Base-by-base conservation (phyloP, 148 eudicot species). In the Dianthus caryophyllus region DNA sequence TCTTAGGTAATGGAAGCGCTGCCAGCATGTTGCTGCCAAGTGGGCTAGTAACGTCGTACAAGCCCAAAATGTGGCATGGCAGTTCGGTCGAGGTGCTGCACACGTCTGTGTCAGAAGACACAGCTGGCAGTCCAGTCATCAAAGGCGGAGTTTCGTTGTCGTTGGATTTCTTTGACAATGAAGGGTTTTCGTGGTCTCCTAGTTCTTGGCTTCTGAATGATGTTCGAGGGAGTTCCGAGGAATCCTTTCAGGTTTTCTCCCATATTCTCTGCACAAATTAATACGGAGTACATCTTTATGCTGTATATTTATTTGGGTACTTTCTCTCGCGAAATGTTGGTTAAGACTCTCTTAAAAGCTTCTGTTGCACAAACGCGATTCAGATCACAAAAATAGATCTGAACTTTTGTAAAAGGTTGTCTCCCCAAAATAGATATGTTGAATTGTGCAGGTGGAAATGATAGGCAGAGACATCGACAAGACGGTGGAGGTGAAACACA, bases 21-120 rank as follows among this genome's bases (percentile, higher is more conserved):
- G 90, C 84, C 60, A 89, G 62, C 26, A n/a, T 92, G 46, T 76
- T 89, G 84, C 79, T 92, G 65, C 97, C 97, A 11, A 75, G 85
- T 65, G 97, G 97, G 47, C 68, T 92, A 22, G 77, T 89, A 77
- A 89, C 96, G 0, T 92, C 97, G 0, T 91, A 83, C 71, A 91
- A 88, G 77, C 85, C 90, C 5, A 80, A 74, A 61, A 87, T 91
- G 89, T 88, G 97, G 96, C 87, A 88, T 61, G 97, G 96, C 1
- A 89, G 87, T 52, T 70, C 79, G 6, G 78, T 83, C 27, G 97
- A 91, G 75, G 76, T 91, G 55, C 81, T 91, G 61, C 97, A 91
- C 41, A 88, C 96, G 0, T 70, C 47, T 2, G 97, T 88, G 4
- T 81, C 90, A 0, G 79, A 74, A 44, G 77, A 79, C 22, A 60